Base-by-base conservation (phyloP, 2,329 filamentous ascomycete genomes). In the Alternaria ventricosa region DNA sequence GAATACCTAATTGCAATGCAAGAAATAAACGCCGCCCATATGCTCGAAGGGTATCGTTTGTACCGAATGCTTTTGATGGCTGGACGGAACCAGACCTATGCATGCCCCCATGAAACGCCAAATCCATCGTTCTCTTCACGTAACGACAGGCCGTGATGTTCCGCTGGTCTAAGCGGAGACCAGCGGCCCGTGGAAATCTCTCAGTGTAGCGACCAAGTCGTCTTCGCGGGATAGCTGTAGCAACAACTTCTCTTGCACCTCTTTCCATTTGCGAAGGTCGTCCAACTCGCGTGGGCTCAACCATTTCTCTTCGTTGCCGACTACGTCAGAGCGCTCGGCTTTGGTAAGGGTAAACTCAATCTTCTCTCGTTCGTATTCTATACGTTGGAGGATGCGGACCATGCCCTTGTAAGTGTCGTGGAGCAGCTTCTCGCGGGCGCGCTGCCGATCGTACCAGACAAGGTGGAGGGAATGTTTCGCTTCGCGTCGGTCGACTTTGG, bases 351-450 rank as follows among this genome's bases (percentile, higher is more conserved):
- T 88, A 57, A 89, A 88, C 66, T 88, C 87, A 61, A 93, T 87
- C 67, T 89, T 89, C 54, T 88, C 86, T 43, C 92, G 88, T 79
- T 97, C 93, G 27, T 92, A 88, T 36, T 89, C 87, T 23, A 96
- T 86, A 23, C 94, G 90, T 78, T 97, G 92, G 53, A 97, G 79
- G 66, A 91, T 92, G 60, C 94, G 89, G 15, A 93, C 87, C 92
- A 98, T 97, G 27, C 90, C 87, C 79, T 97, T 97, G 84, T 97
- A 98, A 1, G 91, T 88, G 63, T 93, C 90, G 66, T 97, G 91
- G 11, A 97, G 81, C 1, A 97, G 82, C 64, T 91, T 87, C 20
- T 87, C 85, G 53, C 90, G 84, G 7, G 91, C 90, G 50, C 92
- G 88, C 49, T 93, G 88, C 11, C 87, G 84, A 76, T 98, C 94